These are phyloP conservation scores for Euphorbia schlechtendalii DNA, from an alignment of 441 rosid species.

Conservation along the genomic window DNA sequence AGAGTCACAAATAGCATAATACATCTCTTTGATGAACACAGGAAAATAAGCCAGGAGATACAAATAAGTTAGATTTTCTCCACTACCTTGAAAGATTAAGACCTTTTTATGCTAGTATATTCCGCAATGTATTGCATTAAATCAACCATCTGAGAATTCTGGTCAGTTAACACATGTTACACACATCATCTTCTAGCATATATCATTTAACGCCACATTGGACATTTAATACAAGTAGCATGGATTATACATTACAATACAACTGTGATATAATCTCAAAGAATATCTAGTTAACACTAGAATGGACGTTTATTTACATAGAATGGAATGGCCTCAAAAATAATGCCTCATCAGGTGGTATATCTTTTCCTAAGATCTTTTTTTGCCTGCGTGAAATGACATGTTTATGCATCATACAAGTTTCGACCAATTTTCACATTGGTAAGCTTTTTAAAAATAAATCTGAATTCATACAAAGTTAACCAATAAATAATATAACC, in stretches of 20 bases:
- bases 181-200: background rate
- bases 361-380: background rate
- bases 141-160: background rate
- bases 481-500: background rate
- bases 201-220: background rate
- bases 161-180: background rate
- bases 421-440: background rate
- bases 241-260: background rate
- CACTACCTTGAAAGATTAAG: no score
- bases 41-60: background rate
- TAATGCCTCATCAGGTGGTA: background rate
- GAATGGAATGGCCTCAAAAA: background rate
- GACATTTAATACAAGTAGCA: background rate
- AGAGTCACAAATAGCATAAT: background rate
- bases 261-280: background rate
- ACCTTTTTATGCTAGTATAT: background rate
- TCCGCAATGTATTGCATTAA: background rate
- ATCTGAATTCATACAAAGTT: background rate
- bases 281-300: background rate
- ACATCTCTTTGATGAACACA: background rate
- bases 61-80: no score
- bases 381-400: background rate
- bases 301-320: background rate
- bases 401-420: background rate
- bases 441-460: background rate